These are phyloP conservation scores for Areca catechu DNA, from an alignment of 176 grass and related monocot genomes.

Conservation along the genomic window DNA sequence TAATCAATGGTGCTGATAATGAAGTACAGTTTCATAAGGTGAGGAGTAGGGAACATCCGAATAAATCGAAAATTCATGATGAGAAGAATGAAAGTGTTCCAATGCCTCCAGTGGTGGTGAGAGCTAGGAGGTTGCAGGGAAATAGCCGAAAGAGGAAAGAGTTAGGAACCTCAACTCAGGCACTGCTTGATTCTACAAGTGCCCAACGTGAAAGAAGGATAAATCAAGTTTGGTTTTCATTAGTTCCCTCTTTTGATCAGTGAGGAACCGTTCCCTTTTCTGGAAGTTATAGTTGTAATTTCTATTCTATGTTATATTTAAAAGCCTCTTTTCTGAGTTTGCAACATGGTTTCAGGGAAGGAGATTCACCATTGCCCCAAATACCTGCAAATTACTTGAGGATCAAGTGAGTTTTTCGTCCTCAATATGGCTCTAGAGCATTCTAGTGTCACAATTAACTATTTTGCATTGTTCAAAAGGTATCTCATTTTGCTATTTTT, in stretches of 20 bases:
- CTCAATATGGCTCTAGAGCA: no score
- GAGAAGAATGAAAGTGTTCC: conserved; percentile 42
- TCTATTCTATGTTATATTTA: conserved; percentile 5
- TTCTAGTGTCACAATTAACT: no score
- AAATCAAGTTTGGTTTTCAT: conserved; percentile 64
- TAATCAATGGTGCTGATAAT: conserved; percentile 26
- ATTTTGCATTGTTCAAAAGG: no score
- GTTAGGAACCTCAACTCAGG: conserved; percentile 19
- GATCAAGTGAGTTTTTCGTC: conserved; percentile 56
- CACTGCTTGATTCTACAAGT: conserved; percentile 22
- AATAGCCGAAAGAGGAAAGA: conserved; percentile 32
- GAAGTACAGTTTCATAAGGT: conserved; percentile 30
- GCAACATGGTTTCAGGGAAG: conserved; percentile 44
- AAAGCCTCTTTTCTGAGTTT: no score
- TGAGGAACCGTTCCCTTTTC: conserved; percentile 11
- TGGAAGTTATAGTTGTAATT: conserved; percentile 11
- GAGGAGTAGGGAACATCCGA: conserved; percentile 30
- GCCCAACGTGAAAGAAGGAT: conserved; percentile 40
- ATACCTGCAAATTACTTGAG: conserved; percentile 55
- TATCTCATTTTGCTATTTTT: no score
- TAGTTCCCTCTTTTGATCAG: conserved; percentile 63
- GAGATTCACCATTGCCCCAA: conserved; percentile 50
- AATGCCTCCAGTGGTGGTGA: conserved; percentile 6
- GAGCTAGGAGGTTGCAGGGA: conserved; percentile 32
- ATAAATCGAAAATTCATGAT: conserved; percentile 44